Evolutionary conservation across 2,329 filamentous ascomycete species (phyloP), one percentile per base, ranked within the genome.

Genomic region (Westerdykella aurantiaca): DNA sequence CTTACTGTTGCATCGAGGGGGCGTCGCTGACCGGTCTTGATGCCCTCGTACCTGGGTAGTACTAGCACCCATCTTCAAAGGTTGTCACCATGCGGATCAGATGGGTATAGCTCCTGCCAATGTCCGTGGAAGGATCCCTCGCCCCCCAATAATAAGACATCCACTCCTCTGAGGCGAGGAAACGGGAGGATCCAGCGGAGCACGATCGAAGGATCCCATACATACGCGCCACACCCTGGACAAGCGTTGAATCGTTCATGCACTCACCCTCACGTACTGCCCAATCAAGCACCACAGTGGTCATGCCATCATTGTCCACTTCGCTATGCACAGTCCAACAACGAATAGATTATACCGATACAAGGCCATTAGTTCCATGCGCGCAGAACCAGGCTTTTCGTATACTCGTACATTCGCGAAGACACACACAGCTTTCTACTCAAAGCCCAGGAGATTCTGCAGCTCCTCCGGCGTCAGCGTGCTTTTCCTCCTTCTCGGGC

Each of bases 381-480:
- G 38, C 39, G 3, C 38, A 29, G 21, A 18, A 41, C 22, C 38
- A 45, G 38, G 25, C 25, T 12, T 39, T 45, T 46, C 44, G 39
- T 45, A 25, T 41, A 53, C 33, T 46, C 38, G 38, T 38, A 42
- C 42, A 37, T 31, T 16, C 37, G 23, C 29, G 38, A 37, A 37
- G 42, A 38, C 35, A 18, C 33, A 18, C 33, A 42, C 17, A 17
- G 5, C 35, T 18, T 21, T 2, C 47, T 50, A 49, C 47, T 56
- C 62, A 41, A 61, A 54, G 6, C 61, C 57, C 39, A 69, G 46
- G 34, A 69, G 51, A 25, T 57, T 62, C 67, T 86, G 78, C 58
- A 90, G 67, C 66, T 91, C 86, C 73, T 83, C 84, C 3, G 84
- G 81, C 56, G 79, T 88, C 25, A 91, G 69, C 16, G 86, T 90